Evolutionary conservation across 169 alveolate species (phyloP).

Genomic region (Plasmodium ovale): DNA sequence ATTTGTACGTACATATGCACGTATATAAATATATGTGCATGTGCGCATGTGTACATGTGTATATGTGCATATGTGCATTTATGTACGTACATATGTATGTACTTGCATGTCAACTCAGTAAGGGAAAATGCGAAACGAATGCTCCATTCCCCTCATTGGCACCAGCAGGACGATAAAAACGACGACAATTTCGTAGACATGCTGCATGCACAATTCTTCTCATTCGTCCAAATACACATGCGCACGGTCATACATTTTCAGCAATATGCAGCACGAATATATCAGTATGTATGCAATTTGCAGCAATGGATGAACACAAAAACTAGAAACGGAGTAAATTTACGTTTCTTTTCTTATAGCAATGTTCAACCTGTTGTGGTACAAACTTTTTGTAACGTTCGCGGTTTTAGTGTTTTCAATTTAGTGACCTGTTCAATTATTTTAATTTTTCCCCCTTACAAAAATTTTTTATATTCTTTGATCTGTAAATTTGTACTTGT

Average conservation of each 20-base stretch:
- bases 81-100: not conserved
- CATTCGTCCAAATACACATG: not conserved
- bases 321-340: not conserved
- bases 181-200: slow-evolving; percentile 11
- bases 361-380: not conserved
- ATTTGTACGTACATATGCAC: not conserved
- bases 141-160: too few relatives aligned
- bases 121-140: too few relatives aligned
- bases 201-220: slow-evolving; percentile 5
- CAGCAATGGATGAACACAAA: not conserved
- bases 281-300: not conserved
- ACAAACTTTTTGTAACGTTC: not conserved
- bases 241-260: not conserved
- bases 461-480: too few relatives aligned
- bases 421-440: too few relatives aligned
- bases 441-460: too few relatives aligned
- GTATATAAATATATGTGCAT: not conserved
- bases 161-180: too few relatives aligned
- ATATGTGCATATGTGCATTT: too few relatives aligned
- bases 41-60: not conserved
- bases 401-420: too few relatives aligned
- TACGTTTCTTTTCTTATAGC: not conserved
- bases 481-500: too few relatives aligned
- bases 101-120: too few relatives aligned
- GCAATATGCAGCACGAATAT: too few relatives aligned